Conservation (phyloP, 2,329 filamentous ascomycete genomes). For the Gnomoniopsis sp. region DNA sequence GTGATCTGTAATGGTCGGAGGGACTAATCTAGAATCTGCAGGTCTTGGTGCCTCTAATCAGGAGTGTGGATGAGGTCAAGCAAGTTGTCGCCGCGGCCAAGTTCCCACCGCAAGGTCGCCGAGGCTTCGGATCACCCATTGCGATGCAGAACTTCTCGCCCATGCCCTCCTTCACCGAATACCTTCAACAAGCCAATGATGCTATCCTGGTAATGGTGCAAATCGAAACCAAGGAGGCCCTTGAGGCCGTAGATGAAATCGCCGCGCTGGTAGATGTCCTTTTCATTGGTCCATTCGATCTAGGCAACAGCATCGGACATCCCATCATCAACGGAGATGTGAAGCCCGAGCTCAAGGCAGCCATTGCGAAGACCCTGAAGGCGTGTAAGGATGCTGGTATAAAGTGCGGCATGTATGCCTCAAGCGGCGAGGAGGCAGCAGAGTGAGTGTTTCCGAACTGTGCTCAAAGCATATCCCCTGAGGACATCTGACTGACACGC, state of each 20-base stretch:
- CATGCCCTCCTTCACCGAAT: slow-evolving; percentile 48
- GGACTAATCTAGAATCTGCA: slow-evolving; percentile 19
- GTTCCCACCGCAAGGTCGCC: slow-evolving; percentile 51
- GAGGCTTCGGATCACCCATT: slow-evolving; percentile 56
- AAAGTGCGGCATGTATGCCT: slow-evolving; percentile 61
- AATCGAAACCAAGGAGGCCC: slow-evolving; percentile 63
- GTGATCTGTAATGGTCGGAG: neutral
- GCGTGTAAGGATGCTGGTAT: slow-evolving; percentile 61
- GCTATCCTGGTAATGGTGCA: slow-evolving; percentile 63
- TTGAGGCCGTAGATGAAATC: slow-evolving; percentile 59
- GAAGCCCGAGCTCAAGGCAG: slow-evolving; percentile 54
- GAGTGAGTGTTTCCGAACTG: slow-evolving; percentile 5
- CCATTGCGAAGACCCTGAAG: slow-evolving; percentile 54
- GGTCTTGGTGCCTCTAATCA: slow-evolving; percentile 52
- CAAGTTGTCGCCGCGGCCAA: slow-evolving; percentile 49
- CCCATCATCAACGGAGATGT: slow-evolving; percentile 61
- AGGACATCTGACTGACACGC: neutral
- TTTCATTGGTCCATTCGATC: slow-evolving; percentile 65
- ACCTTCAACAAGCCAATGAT: slow-evolving; percentile 54
- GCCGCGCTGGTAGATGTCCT: slow-evolving; percentile 61
- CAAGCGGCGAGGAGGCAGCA: slow-evolving; percentile 53
- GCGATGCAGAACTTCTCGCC: slow-evolving; percentile 47
- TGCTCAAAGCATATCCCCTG: neutral
- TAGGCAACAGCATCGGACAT: slow-evolving; percentile 57
- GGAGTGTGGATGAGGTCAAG: slow-evolving; percentile 50